These are phyloP conservation scores for Fraxinus sp. DNA, from an alignment of 305 asterid species.

Conservation along the genomic window DNA sequence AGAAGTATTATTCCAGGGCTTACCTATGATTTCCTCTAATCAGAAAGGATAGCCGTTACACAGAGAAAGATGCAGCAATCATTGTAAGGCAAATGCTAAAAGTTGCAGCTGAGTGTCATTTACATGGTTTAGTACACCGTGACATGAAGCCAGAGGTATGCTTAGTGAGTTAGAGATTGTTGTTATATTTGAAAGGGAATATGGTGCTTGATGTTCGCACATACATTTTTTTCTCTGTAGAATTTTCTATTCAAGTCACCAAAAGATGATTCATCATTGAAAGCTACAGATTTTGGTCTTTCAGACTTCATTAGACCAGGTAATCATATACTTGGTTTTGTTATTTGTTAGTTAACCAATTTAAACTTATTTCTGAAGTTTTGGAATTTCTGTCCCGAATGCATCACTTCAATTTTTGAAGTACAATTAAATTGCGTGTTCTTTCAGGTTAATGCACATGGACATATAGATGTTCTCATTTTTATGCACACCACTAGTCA, in stretches of 20 bases:
- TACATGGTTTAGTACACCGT: constrained; percentile 97
- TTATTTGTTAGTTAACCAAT: background rate
- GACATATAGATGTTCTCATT: background rate
- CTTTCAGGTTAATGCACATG: background rate
- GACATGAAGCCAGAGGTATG: constrained; percentile 99
- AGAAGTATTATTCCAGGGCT: constrained; percentile 15
- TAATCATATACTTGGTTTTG: constrained; percentile 23
- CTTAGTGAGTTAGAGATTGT: background rate
- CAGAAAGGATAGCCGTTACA: constrained; percentile 96
- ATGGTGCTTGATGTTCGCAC: constrained; percentile 30
- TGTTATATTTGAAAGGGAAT: constrained; percentile 1
- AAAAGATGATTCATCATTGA: constrained; percentile 67
- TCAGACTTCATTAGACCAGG: constrained; percentile 88
- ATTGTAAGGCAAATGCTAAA: constrained; percentile 94
- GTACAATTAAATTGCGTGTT: background rate
- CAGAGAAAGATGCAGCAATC: constrained; percentile 96
- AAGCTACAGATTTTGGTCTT: constrained; percentile 88
- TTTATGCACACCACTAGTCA: background rate
- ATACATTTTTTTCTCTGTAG: constrained; percentile 44
- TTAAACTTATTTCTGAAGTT: background rate
- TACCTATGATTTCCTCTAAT: constrained; percentile 25
- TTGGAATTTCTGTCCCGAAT: background rate
- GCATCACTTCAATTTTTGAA: background rate
- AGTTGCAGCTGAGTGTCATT: constrained; percentile 98
- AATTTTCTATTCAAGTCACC: constrained; percentile 91